Base-by-base conservation (phyloP, 108 stramenopile genomes). In the Nitzschia putrida region DNA sequence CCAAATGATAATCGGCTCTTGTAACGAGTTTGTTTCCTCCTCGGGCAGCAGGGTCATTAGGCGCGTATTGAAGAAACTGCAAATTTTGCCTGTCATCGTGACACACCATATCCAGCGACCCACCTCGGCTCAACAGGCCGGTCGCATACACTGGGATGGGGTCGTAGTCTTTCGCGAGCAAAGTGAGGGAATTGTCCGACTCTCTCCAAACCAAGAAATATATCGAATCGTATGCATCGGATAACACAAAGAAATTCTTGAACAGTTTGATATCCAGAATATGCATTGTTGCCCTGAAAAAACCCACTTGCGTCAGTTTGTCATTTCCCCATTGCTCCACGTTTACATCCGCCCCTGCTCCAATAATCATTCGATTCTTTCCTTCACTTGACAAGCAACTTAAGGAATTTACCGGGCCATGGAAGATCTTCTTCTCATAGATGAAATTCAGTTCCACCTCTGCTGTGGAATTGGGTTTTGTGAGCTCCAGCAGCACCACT, bases 1-100 rank as follows among this genome's bases (percentile, higher is more conserved):
- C 93, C 22, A 95, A 57, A 73, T 95, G 93, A 77, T 88, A 92
- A 69, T 96, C 95, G 7, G 92, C 93, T 22, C 90, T 68, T 61
- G 90, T 88, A n/a, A 96, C 92, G 13, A 97, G 87, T 73, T 83
- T 91, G 68, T 94, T 94, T 2, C 97, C 95, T 23, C 97, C 95
- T 54, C 94, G 70, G 16, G 97, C 92, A 25, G 91, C 93, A 8
- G 85, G 75, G 42, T 94, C 95, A 12, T 88, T 84, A 10, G 95
- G 97, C 4, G 92, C 90, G 78, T 97, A 97, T 65, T 95, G 95
- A 52, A 97, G 84, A 63, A 97, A 90, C 69, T 90, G 87, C 0
- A 89, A 53, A 71, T 95, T 95, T 68, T 95, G 83, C 38, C 94
- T 83, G 61, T 95, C 94, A 58, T 95, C 94, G 53, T 95, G 91